Percentiles rank a stretch among this genome's conserved stretches.
Conservation (phyloP, 495 filamentous ascomycete genomes). For the Xylaria sp. region DNA sequence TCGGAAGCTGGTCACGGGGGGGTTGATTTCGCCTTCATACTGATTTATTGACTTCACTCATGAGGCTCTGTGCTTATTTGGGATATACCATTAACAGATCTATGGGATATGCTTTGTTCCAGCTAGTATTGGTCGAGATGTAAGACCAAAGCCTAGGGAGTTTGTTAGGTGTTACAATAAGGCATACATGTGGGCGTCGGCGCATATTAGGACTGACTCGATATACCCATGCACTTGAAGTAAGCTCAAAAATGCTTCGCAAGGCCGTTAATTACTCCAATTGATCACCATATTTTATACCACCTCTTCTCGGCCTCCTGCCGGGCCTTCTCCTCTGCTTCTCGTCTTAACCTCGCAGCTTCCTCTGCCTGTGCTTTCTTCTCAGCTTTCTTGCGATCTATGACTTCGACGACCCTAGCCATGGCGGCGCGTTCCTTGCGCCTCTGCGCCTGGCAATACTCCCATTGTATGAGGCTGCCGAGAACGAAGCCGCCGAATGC, state of each 20-base stretch:
- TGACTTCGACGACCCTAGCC: conserved; percentile 79
- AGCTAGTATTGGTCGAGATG: neutral
- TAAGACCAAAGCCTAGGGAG: neutral
- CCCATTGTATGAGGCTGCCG: conserved; percentile 70
- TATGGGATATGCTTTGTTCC: conserved; percentile 5
- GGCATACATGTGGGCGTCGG: conserved; percentile 11
- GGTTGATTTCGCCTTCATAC: neutral
- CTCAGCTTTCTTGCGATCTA: conserved; percentile 74
- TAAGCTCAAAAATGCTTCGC: conserved; percentile 13
- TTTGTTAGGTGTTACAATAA: conserved; percentile 16
- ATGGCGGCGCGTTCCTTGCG: conserved; percentile 76
- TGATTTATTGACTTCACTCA: neutral
- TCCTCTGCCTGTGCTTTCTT: conserved; percentile 60
- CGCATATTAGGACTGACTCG: conserved; percentile 12
- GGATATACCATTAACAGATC: neutral
- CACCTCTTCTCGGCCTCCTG: conserved; percentile 50
- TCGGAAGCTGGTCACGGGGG: conserved; percentile 8
- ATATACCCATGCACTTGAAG: conserved; percentile 19
- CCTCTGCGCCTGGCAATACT: conserved; percentile 79
- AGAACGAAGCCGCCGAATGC: conserved; percentile 77
- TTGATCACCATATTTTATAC: conserved; percentile 61
- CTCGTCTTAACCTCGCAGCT: conserved; percentile 57
- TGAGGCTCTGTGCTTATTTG: conserved; percentile 8
- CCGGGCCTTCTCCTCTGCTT: conserved; percentile 52
- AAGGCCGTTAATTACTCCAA: conserved; percentile 1